Base-by-base conservation (phyloP, 2,329 filamentous ascomycete genomes). In the Cyclaneusma minus region DNA sequence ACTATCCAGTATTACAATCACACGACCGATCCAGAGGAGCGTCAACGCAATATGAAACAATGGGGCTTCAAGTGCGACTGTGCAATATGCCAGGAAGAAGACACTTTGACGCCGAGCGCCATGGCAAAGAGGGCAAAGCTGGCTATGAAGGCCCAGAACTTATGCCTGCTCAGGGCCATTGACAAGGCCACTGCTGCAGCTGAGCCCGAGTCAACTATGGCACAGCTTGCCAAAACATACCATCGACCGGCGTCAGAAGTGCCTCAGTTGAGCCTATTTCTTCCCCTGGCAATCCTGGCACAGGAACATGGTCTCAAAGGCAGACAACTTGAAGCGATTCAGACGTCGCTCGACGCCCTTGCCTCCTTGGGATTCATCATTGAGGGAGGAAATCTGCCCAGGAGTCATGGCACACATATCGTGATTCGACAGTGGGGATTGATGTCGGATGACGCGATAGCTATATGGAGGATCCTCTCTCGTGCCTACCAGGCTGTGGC, bases 51-150 rank as follows among this genome's bases (percentile, higher is more conserved):
- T 2, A 30, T 57, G 10, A 21, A 30, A 2, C 21, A 30, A 4
- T 62, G 58, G 56, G 50, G 47, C 0, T 62, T 64, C 22, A 30
- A 11, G 3, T 64, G 60, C 28, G 28, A 27, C 2, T 64, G 60
- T 16, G 36, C 37, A 4, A 34, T 58, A 1, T 63, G 60, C 25
- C 29, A 33, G 1, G 39, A 9, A 27, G 27, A 14, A 24, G 9
- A 20, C 7, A 32, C 27, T 12, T 15, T 16, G 4, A 20, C n/a
- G n/a, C n/a, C n/a, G 34, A 29, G 15, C n/a, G n/a, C n/a, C n/a
- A n/a, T n/a, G n/a, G n/a, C n/a, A n/a, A n/a, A n/a, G n/a, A n/a
- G n/a, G n/a, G n/a, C n/a, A n/a, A n/a, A n/a, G n/a, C n/a, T n/a
- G n/a, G n/a, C n/a, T n/a, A n/a, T n/a, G n/a, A n/a, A n/a, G n/a